Percentiles rank a stretch among this genome's conserved stretches.
These are phyloP conservation scores for Wickerhamomyces strasburgensis DNA, from an alignment of 805 yeast genomes.

Conservation along the genomic window DNA sequence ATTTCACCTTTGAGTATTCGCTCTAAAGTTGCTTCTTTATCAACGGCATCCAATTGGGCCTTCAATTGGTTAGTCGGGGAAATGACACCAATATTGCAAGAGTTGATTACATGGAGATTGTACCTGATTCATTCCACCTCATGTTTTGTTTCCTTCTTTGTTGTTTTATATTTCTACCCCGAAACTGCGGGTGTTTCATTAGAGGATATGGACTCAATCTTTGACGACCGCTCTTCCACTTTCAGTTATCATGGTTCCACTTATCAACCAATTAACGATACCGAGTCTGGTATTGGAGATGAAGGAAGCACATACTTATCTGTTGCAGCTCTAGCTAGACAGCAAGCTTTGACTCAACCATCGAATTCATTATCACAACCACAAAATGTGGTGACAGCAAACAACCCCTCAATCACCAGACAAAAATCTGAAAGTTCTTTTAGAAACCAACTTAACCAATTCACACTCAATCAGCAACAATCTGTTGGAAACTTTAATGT, in stretches of 20 bases:
- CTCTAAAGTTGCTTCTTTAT: constrained; percentile 84
- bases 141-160: constrained; percentile 66
- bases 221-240: constrained; percentile 57
- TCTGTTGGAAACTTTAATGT: constrained; percentile 20
- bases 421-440: constrained; percentile 23
- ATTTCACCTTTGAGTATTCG: constrained; percentile 80
- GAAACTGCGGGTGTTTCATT: constrained; percentile 86
- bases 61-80: constrained; percentile 91
- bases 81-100: constrained; percentile 82
- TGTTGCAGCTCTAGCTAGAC: constrained; percentile 42
- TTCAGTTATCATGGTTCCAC: constrained; percentile 28
- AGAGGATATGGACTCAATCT: constrained; percentile 89
- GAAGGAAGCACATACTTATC: constrained; percentile 21
- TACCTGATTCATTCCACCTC: constrained; percentile 78
- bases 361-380: constrained; percentile 11
- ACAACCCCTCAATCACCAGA: constrained; percentile 13
- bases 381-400: constrained; percentile 2
- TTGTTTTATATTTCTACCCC: constrained; percentile 72
- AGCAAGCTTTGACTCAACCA: constrained; percentile 26
- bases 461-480: constrained; percentile 7
- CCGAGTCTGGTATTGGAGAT: constrained; percentile 9
- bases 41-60: constrained; percentile 91
- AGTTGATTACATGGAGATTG: constrained; percentile 68
- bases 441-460: constrained; percentile 18
- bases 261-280: constrained; percentile 14